Evolutionary conservation across 331 rosid species (phyloP), one percentile per base, ranked within the genome.

Genomic region (Stylosanthes scabra): DNA sequence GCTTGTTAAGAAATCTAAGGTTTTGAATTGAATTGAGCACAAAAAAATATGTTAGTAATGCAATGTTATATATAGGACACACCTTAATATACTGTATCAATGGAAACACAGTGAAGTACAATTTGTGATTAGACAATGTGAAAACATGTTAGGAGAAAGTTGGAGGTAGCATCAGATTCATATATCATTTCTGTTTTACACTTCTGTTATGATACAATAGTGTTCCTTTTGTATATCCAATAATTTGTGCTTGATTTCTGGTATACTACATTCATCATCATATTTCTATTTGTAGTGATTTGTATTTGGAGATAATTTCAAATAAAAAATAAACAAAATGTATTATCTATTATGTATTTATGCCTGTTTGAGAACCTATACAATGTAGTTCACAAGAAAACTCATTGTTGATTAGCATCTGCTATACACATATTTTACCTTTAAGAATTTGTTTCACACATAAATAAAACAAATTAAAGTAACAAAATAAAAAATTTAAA

Each of bases 91-190:
- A n/a, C 16, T n/a, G 15, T 51, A 49, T 7, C 29, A 41, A 62
- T 29, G 15, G 34, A 46, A 50, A 76, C 2, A 47, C 20, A 59
- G 31, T 64, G 9, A 47, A 16, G 11, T 51, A 61, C 31, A 71
- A 15, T 59, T 54, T 54, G 0, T 8, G 2, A 61, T 42, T 37
- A 31, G 34, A 37, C 44, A 66, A 68, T 74, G 71, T 16, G 47
- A 62, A 50, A 50, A 50, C 44, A 68, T 25, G 10, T 50, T 50
- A 49, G 59, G 31, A 15, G 39, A 45, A 13, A 54, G 59, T 70
- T 29, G 64, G 74, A 81, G 9, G 82, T 74, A 74, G 96, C 65
- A 90, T 84, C 84, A n/a, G 93, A 84, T 90, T 82, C 93, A 34
- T n/a, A n/a, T n/a, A n/a, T 51, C 25, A 51, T 51, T 51, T 41